Conservation (phyloP, 2,329 filamentous ascomycete species). For the Clarireedia paspali region DNA sequence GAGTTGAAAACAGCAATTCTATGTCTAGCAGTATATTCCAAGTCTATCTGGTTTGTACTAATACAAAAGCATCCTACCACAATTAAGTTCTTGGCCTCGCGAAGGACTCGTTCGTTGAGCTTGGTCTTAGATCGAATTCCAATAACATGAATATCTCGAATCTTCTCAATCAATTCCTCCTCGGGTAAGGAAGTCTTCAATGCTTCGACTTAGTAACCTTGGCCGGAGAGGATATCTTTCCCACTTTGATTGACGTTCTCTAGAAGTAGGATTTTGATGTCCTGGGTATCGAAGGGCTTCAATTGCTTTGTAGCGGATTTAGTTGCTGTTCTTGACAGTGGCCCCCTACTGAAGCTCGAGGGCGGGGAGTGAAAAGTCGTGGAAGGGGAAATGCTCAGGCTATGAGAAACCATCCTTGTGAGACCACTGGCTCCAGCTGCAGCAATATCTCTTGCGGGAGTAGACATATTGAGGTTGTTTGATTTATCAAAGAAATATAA, state of each 20-base stretch:
- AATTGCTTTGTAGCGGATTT: no score
- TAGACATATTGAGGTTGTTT: no score
- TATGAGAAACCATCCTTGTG: no score
- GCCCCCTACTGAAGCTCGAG: no score
- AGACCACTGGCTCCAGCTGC: no score
- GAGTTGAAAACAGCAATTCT: conserved; percentile 99
- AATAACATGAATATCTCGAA: conserved; percentile 90
- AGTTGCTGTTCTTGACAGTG: no score
- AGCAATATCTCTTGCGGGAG: no score
- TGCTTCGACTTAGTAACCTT: conserved; percentile 94
- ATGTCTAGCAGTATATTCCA: conserved; percentile 71
- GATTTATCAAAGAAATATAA: no score
- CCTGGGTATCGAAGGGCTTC: conserved; percentile 69
- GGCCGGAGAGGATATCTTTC: conserved; percentile 67
- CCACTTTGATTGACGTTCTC: conserved; percentile 96
- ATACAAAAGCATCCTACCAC: conserved; percentile 99
- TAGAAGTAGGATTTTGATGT: conserved; percentile 91
- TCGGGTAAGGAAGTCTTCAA: conserved; percentile 85
- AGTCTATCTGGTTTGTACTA: conserved; percentile 90
- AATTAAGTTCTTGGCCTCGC: conserved; percentile 86
- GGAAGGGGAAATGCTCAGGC: no score
- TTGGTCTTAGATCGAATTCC: conserved; percentile 98
- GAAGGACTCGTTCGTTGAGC: conserved; percentile 75
- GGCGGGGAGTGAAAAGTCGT: no score
- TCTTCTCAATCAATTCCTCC: conserved; percentile 93